Evolutionary conservation across 2,329 filamentous ascomycete genomes (phyloP), one percentile per base, ranked within the genome.

Genomic region (Ustulina deusta): DNA sequence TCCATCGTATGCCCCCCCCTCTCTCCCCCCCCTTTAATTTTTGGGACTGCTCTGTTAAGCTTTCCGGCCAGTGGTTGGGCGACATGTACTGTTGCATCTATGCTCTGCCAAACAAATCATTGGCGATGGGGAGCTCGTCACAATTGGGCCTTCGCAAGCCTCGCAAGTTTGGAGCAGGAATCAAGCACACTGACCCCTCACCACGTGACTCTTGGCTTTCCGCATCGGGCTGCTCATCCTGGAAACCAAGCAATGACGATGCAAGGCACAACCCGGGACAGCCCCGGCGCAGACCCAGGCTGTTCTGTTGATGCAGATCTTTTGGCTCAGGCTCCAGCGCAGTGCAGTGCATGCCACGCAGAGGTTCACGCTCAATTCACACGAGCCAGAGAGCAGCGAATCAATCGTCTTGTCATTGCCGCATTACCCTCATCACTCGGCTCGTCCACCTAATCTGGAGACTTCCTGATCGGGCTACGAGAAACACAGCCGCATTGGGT

Each of bases 231-330:
- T 11, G 27, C 51, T 51, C 17, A 34, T 38, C 51, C 32, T 25
- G 22, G 32, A 38, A 55, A 55, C 20, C 51, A 55, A 55, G 20
- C 54, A 17, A n/a, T 27, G 54, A 27, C 17, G 20, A 56, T 56
- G 54, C 54, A 56, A 56, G 54, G 54, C 54, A 56, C 54, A 56
- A 56, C 54, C 54, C 38, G 54, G 54, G 22, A 32, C 49, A 32
- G 22, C 34, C 49, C 49, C 49, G 49, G 49, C 20, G 49, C 49
- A 52, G 29, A 13, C 13, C 49, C 17, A 7, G 49, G 27, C 4
- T 42, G 36, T 13, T 27, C n/a, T 27, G 36, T 20, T 42, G 52
- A n/a, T 42, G 22, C 52, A 56, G 52, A 56, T 40, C 34, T 25
- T 27, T 34, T 49, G 15, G 27, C 27, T 52, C 15, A n/a, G 49